A percentile compares a stretch with the other conserved stretches of the same genome.
phyloP scores from a whole-genome alignment of 1,284 basidiomycete genomes.

The Rugosomyces carneus region DNA sequence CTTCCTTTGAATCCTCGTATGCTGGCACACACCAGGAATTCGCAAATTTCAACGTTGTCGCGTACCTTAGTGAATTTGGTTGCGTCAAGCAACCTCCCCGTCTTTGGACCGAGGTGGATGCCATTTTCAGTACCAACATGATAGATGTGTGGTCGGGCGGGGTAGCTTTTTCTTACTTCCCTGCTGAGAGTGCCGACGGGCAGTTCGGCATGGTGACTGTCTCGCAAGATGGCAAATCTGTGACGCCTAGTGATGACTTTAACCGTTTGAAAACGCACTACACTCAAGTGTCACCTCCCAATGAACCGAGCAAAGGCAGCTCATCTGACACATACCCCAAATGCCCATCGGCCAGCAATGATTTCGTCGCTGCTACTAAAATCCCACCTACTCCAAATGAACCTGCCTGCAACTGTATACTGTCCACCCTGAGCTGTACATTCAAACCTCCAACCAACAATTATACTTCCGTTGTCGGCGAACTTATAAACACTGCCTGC shows the following conservation, averaged over 20 bases:
- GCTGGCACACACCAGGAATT: constrained; percentile 47
- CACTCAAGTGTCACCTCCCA: constrained; percentile 50
- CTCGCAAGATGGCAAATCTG: constrained; percentile 52
- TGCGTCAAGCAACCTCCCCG: constrained; percentile 62
- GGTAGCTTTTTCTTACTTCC: constrained; percentile 86
- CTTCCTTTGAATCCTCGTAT: constrained; percentile 54
- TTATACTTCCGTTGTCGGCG: constrained; percentile 63
- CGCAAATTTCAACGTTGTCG: constrained; percentile 68
- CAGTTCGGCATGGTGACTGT: constrained; percentile 85
- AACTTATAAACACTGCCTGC: constrained; percentile 67
- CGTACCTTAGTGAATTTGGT: constrained; percentile 91
- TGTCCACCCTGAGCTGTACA: constrained; percentile 62
- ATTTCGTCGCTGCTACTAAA: constrained; percentile 58
- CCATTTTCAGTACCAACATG: constrained; percentile 72
- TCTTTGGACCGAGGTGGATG: constrained; percentile 74
- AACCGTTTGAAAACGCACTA: constrained; percentile 60
- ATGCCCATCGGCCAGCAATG: constrained; percentile 59
- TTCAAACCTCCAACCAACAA: constrained; percentile 62
- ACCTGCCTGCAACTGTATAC: constrained; percentile 73
- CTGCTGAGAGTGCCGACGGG: constrained; percentile 55
- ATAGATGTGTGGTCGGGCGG: constrained; percentile 83
- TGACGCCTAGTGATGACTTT: constrained; percentile 67
- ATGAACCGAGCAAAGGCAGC: constrained; percentile 52
- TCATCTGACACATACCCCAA: constrained; percentile 50
- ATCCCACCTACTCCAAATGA: constrained; percentile 83